Base-by-base conservation (phyloP, 2,329 filamentous ascomycete species). In the Ophiostoma sp. region DNA sequence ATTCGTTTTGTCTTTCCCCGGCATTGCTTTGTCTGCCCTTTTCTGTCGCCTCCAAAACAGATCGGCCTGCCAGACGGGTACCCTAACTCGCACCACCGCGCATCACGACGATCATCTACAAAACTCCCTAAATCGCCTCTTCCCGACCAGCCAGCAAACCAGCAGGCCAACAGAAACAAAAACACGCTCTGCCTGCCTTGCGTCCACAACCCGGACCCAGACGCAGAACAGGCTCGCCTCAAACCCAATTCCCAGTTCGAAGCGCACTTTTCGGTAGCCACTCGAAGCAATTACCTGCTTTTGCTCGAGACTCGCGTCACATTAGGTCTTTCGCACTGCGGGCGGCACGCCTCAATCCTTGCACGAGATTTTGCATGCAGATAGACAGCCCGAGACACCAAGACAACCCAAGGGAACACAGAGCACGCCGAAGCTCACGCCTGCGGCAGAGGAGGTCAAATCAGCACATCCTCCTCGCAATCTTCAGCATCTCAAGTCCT, bases 61-160 rank as follows among this genome's bases (percentile, higher is more conserved):
- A n/a, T 64, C 60, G 31, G 31, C 60, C 33, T 35, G 57, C 57
- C 27, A 62, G 57, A 62, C 57, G 57, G 57, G 52, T 57, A 57
- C 52, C 52, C 5, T 62, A 4, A 6, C 15, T 35, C 57, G 27
- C 27, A 62, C 31, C 57, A 62, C 57, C 57, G 57, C 57, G 31
- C 57, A 33, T 33, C 31, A 17, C 15, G 57, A 33, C 57, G 31
- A 62, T 33, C 57, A 35, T 62, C 57, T 62, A 62, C 57, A 31
- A 33, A 62, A 62, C 52, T 57, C 52, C 52, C 52, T 57, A 27
- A 57, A 57, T 57, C 52, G 13, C 52, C n/a, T 57, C 52, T 11
- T 54, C 7, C 44, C 52, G 52, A 48, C 44, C 20, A 48, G 44
- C 44, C 44, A n/a, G 17, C 44, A 20, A 48, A 11, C 44, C 52